Conservation (phyloP, 129 eudicot species). For the Centaurea solstitialis region DNA sequence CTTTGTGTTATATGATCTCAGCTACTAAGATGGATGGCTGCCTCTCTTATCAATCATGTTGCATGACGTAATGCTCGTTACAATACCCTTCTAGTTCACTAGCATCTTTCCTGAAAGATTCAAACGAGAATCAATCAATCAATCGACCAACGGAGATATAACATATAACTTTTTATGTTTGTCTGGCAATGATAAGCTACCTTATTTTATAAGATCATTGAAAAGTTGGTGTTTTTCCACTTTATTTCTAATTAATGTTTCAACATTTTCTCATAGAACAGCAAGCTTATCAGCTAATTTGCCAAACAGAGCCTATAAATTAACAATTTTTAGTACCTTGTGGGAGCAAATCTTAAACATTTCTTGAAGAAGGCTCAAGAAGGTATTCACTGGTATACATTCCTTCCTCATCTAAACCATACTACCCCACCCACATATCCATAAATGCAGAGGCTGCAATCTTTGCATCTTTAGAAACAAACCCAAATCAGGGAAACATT, state of each 20-base stretch:
- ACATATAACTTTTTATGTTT: background rate
- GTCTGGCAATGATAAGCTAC: background rate
- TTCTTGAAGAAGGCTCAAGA: slow-evolving; percentile 33
- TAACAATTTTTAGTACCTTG: slow-evolving; percentile 22
- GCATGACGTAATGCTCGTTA: slow-evolving; percentile 42
- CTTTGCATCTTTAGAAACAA: slow-evolving; percentile 46
- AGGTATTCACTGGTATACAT: slow-evolving; percentile 32
- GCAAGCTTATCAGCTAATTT: background rate
- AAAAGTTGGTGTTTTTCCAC: background rate
- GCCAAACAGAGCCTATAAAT: background rate
- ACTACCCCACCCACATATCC: slow-evolving; percentile 45
- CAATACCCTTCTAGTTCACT: slow-evolving; percentile 44
- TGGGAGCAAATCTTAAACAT: slow-evolving; percentile 27
- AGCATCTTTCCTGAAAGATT: slow-evolving; percentile 37
- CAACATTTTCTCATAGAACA: background rate
- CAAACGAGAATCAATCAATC: background rate
- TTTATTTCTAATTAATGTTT: background rate
- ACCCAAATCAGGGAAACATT: slow-evolving; percentile 44
- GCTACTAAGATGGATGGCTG: slow-evolving; percentile 38
- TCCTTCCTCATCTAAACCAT: slow-evolving; percentile 40
- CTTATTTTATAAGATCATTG: background rate
- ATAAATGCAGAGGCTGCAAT: slow-evolving; percentile 34
- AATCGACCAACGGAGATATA: background rate
- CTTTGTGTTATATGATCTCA: slow-evolving; percentile 36
- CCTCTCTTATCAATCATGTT: slow-evolving; percentile 58